Evolutionary conservation across 805 yeast species (phyloP).

Genomic region (Spathaspora passalidarum): DNA sequence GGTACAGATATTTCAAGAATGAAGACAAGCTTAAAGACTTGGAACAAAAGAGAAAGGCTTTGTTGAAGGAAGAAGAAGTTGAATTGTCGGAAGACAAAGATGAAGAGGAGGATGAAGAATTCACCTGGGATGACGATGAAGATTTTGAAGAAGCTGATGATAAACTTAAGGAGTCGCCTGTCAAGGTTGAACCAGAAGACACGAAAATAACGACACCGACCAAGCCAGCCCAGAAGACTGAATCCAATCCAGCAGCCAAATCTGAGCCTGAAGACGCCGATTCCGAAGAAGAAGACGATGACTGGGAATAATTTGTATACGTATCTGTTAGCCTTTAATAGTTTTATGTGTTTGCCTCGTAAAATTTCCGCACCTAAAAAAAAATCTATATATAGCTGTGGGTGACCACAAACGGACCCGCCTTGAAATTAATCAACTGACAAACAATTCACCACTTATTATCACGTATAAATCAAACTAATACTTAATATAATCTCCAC

Average conservation of each 20-base stretch:
- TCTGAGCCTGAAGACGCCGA: background rate
- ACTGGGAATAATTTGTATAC: slow-evolving; percentile 48
- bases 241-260: background rate
- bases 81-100: slow-evolving; percentile 10
- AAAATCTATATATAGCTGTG: too few species aligned
- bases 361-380: too few species aligned
- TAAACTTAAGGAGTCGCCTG: slow-evolving; percentile 17
- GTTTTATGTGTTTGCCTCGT: too few species aligned
- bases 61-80: slow-evolving; percentile 38
- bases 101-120: slow-evolving; percentile 49
- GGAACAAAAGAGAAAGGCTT: slow-evolving; percentile 64
- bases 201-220: background rate
- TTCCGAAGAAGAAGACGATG: slow-evolving; percentile 44
- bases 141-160: slow-evolving; percentile 32
- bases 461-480: too few species aligned
- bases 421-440: too few species aligned
- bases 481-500: too few species aligned
- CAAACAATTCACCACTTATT: too few species aligned
- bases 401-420: too few species aligned
- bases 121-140: slow-evolving; percentile 51
- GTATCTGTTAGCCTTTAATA: background rate
- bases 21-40: slow-evolving; percentile 52
- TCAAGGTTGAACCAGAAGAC: slow-evolving; percentile 38
- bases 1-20: slow-evolving; percentile 67
- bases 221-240: slow-evolving; percentile 1